phyloP scores from a whole-genome alignment of 2,329 filamentous ascomycete genomes.

The Hysterium pulicare region DNA sequence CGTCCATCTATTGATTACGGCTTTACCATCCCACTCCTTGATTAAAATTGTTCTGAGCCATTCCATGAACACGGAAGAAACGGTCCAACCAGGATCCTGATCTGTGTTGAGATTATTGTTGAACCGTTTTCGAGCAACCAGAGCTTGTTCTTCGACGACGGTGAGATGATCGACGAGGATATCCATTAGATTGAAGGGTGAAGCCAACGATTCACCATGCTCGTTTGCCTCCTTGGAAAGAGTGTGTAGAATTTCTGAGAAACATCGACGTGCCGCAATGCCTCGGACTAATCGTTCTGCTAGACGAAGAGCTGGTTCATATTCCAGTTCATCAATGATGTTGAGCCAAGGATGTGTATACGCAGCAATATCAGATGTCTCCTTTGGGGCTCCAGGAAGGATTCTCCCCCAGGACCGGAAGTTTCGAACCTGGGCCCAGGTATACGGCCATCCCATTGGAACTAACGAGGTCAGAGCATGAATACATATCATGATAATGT shows the following conservation, averaged over 20 bases:
- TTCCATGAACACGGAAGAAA: constrained; percentile 51
- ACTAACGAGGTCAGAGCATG: constrained; percentile 38
- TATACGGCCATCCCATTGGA: constrained; percentile 25
- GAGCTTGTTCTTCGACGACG: constrained; percentile 21
- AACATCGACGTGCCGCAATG: constrained; percentile 49
- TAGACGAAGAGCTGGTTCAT: constrained; percentile 51
- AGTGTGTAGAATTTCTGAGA: constrained; percentile 45
- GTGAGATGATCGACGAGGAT: constrained; percentile 23
- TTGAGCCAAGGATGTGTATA: constrained; percentile 30
- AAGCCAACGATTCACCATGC: constrained; percentile 1
- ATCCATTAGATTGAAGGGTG: constrained; percentile 9
- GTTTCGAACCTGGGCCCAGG: constrained; percentile 37
- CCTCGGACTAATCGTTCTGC: constrained; percentile 48
- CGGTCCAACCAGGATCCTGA: constrained; percentile 35
- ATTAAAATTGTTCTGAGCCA: constrained; percentile 74
- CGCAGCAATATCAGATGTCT: constrained; percentile 7
- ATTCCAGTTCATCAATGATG: constrained; percentile 46
- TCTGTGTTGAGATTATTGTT: constrained; percentile 7
- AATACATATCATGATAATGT: constrained; percentile 41
- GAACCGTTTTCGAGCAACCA: constrained; percentile 17
- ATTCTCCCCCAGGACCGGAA: constrained; percentile 36
- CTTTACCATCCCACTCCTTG: constrained; percentile 74
- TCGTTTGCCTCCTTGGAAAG: constrained; percentile 6
- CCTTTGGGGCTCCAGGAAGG: constrained; percentile 16
- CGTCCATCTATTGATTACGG: constrained; percentile 66